Percentiles rank a stretch among this genome's conserved stretches.
Conservation (phyloP, 106 monocot species). For the Chionographis japonica region DNA sequence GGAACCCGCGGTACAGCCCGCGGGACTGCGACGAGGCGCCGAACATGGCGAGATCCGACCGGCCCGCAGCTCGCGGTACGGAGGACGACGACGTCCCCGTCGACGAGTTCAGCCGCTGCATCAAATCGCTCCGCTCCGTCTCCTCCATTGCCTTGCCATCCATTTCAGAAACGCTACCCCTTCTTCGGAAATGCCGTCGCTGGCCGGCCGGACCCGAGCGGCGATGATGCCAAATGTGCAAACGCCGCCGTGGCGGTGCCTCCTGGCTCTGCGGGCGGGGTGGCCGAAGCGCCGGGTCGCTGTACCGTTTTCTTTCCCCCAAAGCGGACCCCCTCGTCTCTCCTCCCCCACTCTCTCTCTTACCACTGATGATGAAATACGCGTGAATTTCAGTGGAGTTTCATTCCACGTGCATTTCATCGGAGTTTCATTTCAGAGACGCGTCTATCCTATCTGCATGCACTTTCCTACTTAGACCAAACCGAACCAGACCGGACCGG, state of each 20-base stretch:
- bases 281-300: no score
- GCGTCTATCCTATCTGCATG: background rate
- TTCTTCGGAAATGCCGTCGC: no score
- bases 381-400: constrained; percentile 10
- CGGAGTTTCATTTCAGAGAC: background rate
- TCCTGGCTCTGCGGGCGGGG: no score
- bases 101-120: background rate
- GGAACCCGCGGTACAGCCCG: background rate
- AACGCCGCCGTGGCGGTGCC: no score
- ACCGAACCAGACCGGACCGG: background rate
- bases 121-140: constrained; percentile 12
- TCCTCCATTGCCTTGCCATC: constrained; percentile 9
- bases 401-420: background rate
- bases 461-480: background rate
- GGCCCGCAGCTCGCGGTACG: no score
- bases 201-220: no score
- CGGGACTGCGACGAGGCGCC: background rate
- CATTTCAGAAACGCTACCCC: background rate
- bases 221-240: no score
- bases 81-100: background rate
- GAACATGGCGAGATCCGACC: no score
- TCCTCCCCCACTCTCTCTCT: background rate
- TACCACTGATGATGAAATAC: background rate
- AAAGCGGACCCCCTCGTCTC: background rate
- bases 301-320: no score